These are phyloP conservation scores for Hanseniaspora thailandica DNA, from an alignment of 805 yeast genomes.

Conservation along the genomic window DNA sequence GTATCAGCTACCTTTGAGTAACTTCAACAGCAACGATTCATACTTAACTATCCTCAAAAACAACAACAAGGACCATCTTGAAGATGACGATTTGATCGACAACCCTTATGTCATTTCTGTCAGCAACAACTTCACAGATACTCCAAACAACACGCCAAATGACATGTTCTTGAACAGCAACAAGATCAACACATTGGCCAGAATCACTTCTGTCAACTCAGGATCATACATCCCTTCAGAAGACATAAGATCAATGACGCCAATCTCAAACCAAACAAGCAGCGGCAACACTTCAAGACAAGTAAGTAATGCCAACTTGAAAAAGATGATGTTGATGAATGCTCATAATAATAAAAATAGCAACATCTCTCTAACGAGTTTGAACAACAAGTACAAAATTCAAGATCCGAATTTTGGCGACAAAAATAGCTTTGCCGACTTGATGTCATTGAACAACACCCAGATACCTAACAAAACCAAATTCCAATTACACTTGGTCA, in stretches of 20 bases:
- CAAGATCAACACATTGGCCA: constrained; percentile 1
- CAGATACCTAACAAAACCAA: neutral
- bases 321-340: constrained; percentile 11
- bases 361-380: neutral
- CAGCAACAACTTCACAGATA: neutral
- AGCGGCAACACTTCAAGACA: constrained; percentile 8
- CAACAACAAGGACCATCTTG: neutral
- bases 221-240: constrained; percentile 9
- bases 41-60: neutral
- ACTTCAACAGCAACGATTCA: constrained; percentile 3
- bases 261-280: neutral
- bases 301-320: constrained; percentile 7
- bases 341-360: neutral
- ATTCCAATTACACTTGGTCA: constrained; percentile 2
- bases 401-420: neutral
- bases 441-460: neutral
- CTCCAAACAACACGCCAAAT: neutral
- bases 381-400: constrained; percentile 2
- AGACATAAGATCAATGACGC: constrained; percentile 4
- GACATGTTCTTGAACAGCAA: neutral
- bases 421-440: neutral
- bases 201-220: constrained; percentile 13
- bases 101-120: constrained; percentile 7
- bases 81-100: neutral
- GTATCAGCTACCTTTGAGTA: neutral